Evolutionary conservation across 768 basidiomycete genomes (phyloP).

Genomic region (Vishniacozyma victoriae): DNA sequence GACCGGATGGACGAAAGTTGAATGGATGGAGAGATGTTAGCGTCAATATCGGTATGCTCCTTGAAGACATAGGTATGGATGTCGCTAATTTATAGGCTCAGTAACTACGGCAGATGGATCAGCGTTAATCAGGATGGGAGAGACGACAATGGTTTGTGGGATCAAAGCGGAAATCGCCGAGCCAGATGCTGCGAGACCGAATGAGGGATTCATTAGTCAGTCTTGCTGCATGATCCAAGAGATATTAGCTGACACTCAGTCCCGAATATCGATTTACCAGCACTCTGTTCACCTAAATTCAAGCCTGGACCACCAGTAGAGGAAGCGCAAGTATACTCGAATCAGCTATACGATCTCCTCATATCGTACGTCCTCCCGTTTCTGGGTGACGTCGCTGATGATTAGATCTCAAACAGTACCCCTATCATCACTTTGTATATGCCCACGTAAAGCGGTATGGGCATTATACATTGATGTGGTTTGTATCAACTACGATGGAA

Average conservation of each 20-base stretch:
- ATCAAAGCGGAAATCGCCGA: slow-evolving; percentile 93
- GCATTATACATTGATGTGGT: slow-evolving; percentile 90
- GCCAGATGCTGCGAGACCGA: slow-evolving; percentile 70
- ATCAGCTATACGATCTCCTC: slow-evolving; percentile 72
- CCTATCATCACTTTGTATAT: slow-evolving; percentile 65
- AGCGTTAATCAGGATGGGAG: slow-evolving; percentile 79
- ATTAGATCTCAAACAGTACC: background rate
- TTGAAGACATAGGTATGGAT: background rate
- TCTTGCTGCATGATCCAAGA: background rate
- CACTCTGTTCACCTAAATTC: slow-evolving; percentile 86
- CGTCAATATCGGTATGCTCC: slow-evolving; percentile 64
- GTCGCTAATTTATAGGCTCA: slow-evolving; percentile 59
- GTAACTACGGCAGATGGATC: slow-evolving; percentile 92
- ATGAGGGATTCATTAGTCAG: slow-evolving; percentile 77
- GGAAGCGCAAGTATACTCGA: slow-evolving; percentile 86
- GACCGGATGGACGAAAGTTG: slow-evolving; percentile 77
- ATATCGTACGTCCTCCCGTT: slow-evolving; percentile 54
- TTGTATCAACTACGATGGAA: slow-evolving; percentile 97
- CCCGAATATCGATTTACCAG: slow-evolving; percentile 89
- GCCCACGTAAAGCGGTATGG: slow-evolving; percentile 76
- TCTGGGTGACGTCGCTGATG: background rate
- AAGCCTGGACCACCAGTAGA: slow-evolving; percentile 92
- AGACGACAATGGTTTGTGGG: slow-evolving; percentile 93
- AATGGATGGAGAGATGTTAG: slow-evolving; percentile 66
- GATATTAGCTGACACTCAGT: slow-evolving; percentile 52